Percentiles rank a stretch among this genome's conserved stretches.
phyloP scores from a whole-genome alignment of 495 filamentous ascomycete genomes.

The Penicillium ochrochloron region DNA sequence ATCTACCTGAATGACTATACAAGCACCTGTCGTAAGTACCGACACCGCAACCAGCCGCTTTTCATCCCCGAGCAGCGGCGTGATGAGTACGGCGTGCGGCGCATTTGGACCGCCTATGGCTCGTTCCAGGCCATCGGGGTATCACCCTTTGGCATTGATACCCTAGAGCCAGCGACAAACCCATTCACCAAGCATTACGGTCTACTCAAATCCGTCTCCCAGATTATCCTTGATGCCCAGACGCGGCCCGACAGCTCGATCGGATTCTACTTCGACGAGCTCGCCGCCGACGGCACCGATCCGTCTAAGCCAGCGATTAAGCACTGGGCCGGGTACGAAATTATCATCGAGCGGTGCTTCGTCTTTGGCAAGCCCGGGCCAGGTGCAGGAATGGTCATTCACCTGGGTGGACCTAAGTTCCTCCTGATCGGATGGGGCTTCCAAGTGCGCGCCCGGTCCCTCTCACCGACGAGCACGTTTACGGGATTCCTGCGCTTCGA shows the following conservation, averaged over 20 bases:
- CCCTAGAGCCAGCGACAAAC: constrained; percentile 36
- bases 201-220: constrained; percentile 39
- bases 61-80: constrained; percentile 57
- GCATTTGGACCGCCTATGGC: constrained; percentile 50
- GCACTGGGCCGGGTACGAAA: constrained; percentile 34
- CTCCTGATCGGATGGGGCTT: constrained; percentile 55
- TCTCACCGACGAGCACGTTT: constrained; percentile 37
- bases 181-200: constrained; percentile 47
- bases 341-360: constrained; percentile 50
- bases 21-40: constrained; percentile 45
- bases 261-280: constrained; percentile 57
- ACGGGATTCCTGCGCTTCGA: constrained; percentile 49
- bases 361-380: constrained; percentile 51
- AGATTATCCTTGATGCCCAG: constrained; percentile 50
- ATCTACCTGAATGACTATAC: constrained; percentile 52
- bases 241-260: constrained; percentile 34
- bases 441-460: constrained; percentile 40
- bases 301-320: constrained; percentile 27
- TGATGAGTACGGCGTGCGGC: constrained; percentile 52
- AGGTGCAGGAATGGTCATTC: constrained; percentile 52
- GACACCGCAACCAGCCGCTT: constrained; percentile 49
- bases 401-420: constrained; percentile 42
- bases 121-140: constrained; percentile 47
- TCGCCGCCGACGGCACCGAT: constrained; percentile 27
- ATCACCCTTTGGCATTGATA: constrained; percentile 54